A percentile compares a stretch with the other conserved stretches of the same genome.
Conservation (phyloP, 768 basidiomycete genomes). For the Boletus barrowsii region DNA sequence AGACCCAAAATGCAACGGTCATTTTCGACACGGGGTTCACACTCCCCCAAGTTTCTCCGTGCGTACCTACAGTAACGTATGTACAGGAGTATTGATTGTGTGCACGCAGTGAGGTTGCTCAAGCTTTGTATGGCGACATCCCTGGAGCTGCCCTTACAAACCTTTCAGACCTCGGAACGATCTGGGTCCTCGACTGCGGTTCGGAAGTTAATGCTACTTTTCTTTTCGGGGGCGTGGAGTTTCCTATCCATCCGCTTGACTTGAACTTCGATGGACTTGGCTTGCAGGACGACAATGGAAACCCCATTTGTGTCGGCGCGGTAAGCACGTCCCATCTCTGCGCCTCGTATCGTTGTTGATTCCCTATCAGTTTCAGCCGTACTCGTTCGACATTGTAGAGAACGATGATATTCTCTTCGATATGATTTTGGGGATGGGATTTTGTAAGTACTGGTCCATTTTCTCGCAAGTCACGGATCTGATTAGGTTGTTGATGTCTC, state of each 20-base stretch:
- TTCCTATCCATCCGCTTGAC: conserved; percentile 68
- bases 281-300: conserved; percentile 14
- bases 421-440: conserved; percentile 71
- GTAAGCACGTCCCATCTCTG: conserved; percentile 32
- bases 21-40: conserved; percentile 72
- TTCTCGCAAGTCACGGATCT: background rate
- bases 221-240: conserved; percentile 52
- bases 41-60: conserved; percentile 59
- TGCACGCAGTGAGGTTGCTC: conserved; percentile 44
- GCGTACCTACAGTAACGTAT: conserved; percentile 12
- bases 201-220: conserved; percentile 64
- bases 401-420: conserved; percentile 39
- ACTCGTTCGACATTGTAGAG: conserved; percentile 43
- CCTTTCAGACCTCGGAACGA: conserved; percentile 38
- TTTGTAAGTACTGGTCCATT: conserved; percentile 43
- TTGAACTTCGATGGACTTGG: conserved; percentile 34
- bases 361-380: conserved; percentile 63
- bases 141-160: conserved; percentile 49
- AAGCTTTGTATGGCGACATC: conserved; percentile 60
- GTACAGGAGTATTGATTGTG: conserved; percentile 17
- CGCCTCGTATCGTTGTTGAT: background rate
- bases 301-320: conserved; percentile 38
- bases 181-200: conserved; percentile 64
- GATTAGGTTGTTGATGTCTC: background rate
- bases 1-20: conserved; percentile 50